A percentile compares a stretch with the other conserved stretches of the same genome.
Conservation (phyloP, 2,329 filamentous ascomycete genomes). For the Metarhizium brunneum region DNA sequence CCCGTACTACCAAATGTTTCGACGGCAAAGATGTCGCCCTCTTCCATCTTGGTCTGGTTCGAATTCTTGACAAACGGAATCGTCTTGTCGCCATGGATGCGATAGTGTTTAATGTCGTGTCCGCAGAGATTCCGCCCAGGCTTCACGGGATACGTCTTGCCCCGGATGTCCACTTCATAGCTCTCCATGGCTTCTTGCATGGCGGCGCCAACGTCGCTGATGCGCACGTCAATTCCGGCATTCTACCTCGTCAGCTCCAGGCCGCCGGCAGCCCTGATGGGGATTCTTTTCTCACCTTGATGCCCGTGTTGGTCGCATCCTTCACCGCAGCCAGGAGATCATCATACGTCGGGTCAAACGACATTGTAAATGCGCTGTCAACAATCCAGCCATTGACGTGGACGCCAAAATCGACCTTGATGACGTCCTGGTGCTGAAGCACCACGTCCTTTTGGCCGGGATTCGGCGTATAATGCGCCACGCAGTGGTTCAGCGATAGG, state of each 20-base stretch:
- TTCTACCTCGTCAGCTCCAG: conserved; percentile 9
- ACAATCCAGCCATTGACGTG: conserved; percentile 70
- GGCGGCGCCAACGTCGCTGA: conserved; percentile 63
- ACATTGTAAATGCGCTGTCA: conserved; percentile 67
- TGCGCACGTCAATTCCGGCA: conserved; percentile 76
- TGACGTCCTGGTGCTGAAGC: conserved; percentile 58
- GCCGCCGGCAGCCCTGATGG: neutral
- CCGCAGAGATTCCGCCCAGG: conserved; percentile 74
- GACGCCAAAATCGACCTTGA: conserved; percentile 72
- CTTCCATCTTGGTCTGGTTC: conserved; percentile 80
- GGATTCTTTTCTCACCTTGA: conserved; percentile 37
- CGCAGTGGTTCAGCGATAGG: conserved; percentile 69
- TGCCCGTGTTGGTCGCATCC: conserved; percentile 72
- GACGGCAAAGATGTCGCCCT: conserved; percentile 85
- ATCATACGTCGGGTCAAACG: conserved; percentile 64
- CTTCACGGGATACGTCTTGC: conserved; percentile 69
- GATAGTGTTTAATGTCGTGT: conserved; percentile 77
- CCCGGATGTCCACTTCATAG: conserved; percentile 74
- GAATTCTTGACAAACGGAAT: conserved; percentile 80
- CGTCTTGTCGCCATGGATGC: conserved; percentile 81
- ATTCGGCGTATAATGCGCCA: conserved; percentile 76
- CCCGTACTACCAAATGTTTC: conserved; percentile 91
- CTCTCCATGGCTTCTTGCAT: conserved; percentile 89
- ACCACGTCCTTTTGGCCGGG: conserved; percentile 63
- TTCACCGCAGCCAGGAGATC: conserved; percentile 61